Conservation (phyloP, 495 filamentous ascomycete species). For the Penicillium canariense region DNA sequence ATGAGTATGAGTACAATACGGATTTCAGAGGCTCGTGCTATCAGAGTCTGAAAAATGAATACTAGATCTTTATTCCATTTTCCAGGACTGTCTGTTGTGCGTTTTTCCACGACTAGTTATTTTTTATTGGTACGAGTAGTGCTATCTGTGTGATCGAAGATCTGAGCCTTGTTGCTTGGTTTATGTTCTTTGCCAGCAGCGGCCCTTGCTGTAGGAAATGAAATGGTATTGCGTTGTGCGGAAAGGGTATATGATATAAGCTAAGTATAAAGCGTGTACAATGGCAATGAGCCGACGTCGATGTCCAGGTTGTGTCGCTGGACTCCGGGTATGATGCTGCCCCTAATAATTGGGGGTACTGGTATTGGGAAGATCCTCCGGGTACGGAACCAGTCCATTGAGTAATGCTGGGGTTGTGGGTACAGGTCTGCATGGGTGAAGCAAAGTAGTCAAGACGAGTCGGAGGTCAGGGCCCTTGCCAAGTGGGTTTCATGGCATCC, state of each 20-base stretch:
- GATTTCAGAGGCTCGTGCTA: constrained; percentile 6
- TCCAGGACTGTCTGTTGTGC: too few species aligned
- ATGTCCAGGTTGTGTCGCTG: background rate
- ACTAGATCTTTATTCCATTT: constrained; percentile 2
- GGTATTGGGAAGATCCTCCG: background rate
- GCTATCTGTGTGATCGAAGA: too few species aligned
- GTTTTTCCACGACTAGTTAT: too few species aligned
- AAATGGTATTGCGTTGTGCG: background rate
- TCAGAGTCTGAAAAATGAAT: constrained; percentile 17
- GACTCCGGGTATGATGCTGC: background rate
- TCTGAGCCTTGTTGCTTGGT: too few species aligned
- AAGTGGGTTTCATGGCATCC: background rate
- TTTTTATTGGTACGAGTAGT: too few species aligned
- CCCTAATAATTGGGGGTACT: background rate
- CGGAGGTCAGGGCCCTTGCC: background rate
- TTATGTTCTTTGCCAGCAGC: too few species aligned
- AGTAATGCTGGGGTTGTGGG: too few species aligned
- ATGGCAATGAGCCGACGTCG: background rate
- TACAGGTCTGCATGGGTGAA: too few species aligned
- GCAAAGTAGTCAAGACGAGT: too few species aligned
- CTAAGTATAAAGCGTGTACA: background rate
- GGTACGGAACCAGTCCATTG: background rate
- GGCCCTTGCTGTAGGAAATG: too few species aligned
- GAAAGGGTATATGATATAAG: background rate
- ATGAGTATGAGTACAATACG: constrained; percentile 2